Evolutionary conservation across 768 basidiomycete species (phyloP).

Genomic region (Coprinopsis cinerea): DNA sequence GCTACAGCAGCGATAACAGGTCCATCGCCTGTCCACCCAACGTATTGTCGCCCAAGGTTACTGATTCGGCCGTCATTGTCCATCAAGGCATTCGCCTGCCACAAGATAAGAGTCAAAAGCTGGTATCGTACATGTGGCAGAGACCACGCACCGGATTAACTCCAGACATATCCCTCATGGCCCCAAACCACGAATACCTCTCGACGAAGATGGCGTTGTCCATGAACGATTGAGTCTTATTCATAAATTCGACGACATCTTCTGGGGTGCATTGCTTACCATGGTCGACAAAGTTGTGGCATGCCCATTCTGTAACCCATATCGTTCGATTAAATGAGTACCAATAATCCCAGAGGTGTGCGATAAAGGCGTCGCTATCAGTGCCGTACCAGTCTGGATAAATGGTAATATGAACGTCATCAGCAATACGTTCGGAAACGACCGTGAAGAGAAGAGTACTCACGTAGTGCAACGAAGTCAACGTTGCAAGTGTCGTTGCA

Average conservation of each 20-base stretch:
- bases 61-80: slow-evolving; percentile 37
- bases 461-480: slow-evolving; percentile 53
- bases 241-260: slow-evolving; percentile 43
- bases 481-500: slow-evolving; percentile 48
- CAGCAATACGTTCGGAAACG: background rate
- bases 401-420: no score
- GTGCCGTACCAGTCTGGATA: slow-evolving; percentile 47
- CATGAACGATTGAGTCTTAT: slow-evolving; percentile 48
- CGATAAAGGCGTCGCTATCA: slow-evolving; percentile 41
- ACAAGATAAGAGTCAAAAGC: background rate
- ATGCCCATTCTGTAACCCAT: slow-evolving; percentile 61
- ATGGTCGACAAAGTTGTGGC: slow-evolving; percentile 42
- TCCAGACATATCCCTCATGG: slow-evolving; percentile 42
- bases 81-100: slow-evolving; percentile 41
- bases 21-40: slow-evolving; percentile 16
- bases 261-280: slow-evolving; percentile 38
- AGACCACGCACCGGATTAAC: slow-evolving; percentile 37
- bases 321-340: slow-evolving; percentile 44
- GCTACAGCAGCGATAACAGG: no score
- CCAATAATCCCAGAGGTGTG: slow-evolving; percentile 45
- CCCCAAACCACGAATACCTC: slow-evolving; percentile 59
- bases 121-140: background rate
- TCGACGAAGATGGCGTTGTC: slow-evolving; percentile 47
- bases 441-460: slow-evolving; percentile 17
- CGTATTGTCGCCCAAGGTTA: slow-evolving; percentile 45